Evolutionary conservation across 164 flowering plant genomes (phyloP).

Genomic region (Tinospora cordifolia): DNA sequence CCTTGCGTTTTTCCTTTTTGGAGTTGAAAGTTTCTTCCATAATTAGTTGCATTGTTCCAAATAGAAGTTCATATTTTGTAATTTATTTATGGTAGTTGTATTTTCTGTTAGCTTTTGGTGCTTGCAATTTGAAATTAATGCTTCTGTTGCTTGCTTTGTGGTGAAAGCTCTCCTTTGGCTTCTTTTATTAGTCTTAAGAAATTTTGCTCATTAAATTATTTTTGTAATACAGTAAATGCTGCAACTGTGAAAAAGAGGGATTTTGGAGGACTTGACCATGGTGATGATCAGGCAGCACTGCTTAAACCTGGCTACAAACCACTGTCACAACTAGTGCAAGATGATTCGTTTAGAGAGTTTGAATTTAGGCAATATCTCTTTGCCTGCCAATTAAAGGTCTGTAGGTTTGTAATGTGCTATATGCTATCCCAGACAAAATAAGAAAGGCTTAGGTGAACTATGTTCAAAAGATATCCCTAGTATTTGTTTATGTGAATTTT

Average conservation of each 20-base stretch:
- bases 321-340: conserved; percentile 76
- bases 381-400: conserved; percentile 90
- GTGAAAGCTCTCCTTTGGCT: background rate
- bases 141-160: conserved; percentile 5
- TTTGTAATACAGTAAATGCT: conserved; percentile 48
- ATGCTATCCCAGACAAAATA: background rate
- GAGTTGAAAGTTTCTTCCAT: too few species aligned
- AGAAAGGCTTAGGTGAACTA: background rate
- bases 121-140: background rate
- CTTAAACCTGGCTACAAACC: conserved; percentile 66
- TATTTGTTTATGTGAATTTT: background rate
- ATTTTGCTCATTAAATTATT: conserved; percentile 1
- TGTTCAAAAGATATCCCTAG: background rate
- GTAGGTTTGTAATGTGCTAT: conserved; percentile 11
- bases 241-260: conserved; percentile 51
- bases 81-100: too few species aligned
- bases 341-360: conserved; percentile 95
- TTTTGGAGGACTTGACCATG: conserved; percentile 75
- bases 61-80: too few species aligned
- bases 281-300: conserved; percentile 87
- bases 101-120: background rate
- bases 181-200: background rate
- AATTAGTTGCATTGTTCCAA: too few species aligned
- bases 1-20: too few species aligned
- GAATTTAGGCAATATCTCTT: conserved; percentile 96